Base-by-base conservation (phyloP, 2,329 filamentous ascomycete species). In the Ceratocystis papillata region DNA sequence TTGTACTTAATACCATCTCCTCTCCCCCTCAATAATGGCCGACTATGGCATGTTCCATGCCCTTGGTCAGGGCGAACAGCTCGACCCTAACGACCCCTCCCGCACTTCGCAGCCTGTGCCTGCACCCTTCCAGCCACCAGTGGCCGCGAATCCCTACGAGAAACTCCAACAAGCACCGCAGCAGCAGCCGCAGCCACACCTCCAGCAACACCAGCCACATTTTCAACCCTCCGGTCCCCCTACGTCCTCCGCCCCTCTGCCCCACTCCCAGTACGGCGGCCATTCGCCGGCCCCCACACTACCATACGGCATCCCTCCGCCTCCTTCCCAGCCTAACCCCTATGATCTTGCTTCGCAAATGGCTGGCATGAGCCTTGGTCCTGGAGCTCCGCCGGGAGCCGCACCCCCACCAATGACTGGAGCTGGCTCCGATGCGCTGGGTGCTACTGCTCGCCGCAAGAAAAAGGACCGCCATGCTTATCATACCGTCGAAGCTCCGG, bases 401-500 rank as follows among this genome's bases (percentile, higher is more conserved):
- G 50, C 50, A 8, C 50, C 22, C 50, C 25, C 50, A 5, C 50
- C 50, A 2, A 25, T 25, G 25, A 5, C 50, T 2, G 53, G 53
- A 57, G 53, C 53, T 57, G 53, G 53, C 53, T 57, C 63, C 15
- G 75, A 69, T 25, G 41, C 65, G 22, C 80, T 70, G 53, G 69
- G 67, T 10, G 78, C 81, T 53, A 78, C 78, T 1, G 77, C 76
- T 67, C 81, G 85, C 74, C 88, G 80, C 75, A 90, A 92, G 81
- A 97, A 96, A 84, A 96, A 96, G 81, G 88, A 96, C 74, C 85
- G 90, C 68, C 93, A 97, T 77, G 93, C 92, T 69, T 89, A 96
- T 75, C 93, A 97, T 75, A 87, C 85, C 48, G 84, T 97, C 64
- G 90, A 93, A 70, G 84, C 88, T 25, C 68, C 68, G 0, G 80